A percentile compares a stretch with the other conserved stretches of the same genome.
These are phyloP conservation scores for Erythrophleum fordii DNA, from an alignment of 306 rosid species.

Conservation along the genomic window DNA sequence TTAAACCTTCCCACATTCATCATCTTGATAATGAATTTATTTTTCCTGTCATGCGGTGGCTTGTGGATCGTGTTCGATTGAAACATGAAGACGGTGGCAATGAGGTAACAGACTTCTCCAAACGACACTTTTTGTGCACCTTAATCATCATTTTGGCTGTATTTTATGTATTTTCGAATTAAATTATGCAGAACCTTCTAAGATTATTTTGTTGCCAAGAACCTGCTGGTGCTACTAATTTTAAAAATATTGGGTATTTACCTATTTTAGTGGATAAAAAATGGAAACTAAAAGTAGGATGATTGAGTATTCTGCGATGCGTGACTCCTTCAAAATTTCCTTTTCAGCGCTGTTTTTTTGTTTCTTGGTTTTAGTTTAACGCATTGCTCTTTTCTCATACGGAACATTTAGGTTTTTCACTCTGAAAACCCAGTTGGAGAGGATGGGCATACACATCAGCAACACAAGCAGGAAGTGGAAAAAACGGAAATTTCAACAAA, in stretches of 20 bases:
- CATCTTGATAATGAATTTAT: slow-evolving; percentile 38
- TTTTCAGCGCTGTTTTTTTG: not conserved
- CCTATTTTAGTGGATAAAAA: not conserved
- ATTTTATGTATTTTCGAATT: not conserved
- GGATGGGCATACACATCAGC: slow-evolving; percentile 7
- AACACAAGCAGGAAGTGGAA: slow-evolving; percentile 31
- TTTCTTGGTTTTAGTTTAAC: not conserved
- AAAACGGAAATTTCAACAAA: slow-evolving; percentile 27
- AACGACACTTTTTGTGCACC: not conserved
- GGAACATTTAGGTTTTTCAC: slow-evolving; percentile 37
- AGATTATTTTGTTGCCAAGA: not conserved
- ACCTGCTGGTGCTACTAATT: not conserved
- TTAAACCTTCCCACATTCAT: slow-evolving; percentile 39
- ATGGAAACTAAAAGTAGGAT: not conserved
- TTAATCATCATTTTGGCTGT: not conserved
- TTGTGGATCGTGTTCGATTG: slow-evolving; percentile 38
- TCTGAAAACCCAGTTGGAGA: slow-evolving; percentile 33
- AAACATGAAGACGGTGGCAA: slow-evolving; percentile 17
- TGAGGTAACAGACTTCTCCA: slow-evolving; percentile 37
- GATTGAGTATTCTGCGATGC: slow-evolving; percentile 3
- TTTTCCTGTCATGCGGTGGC: slow-evolving; percentile 60
- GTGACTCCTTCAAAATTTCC: slow-evolving; percentile 20
- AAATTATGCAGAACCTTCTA: not conserved
- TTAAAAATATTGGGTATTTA: not conserved
- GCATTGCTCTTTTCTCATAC: slow-evolving; percentile 25